Evolutionary conservation across 768 basidiomycete genomes (phyloP).

Genomic region (Lyophyllum decastes): DNA sequence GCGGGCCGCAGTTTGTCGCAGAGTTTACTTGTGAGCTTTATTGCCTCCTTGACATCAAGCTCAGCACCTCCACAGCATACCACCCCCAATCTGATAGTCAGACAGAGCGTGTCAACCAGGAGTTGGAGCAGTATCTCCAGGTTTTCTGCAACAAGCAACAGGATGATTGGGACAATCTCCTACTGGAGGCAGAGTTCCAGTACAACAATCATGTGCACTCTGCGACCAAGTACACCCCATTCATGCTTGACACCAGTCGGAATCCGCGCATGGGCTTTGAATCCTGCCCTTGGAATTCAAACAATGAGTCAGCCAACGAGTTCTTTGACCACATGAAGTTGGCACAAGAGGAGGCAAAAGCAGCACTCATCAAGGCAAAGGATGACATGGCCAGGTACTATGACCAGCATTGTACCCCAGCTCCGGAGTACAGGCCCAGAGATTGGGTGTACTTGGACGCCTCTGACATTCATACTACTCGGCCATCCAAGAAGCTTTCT

Average conservation of each 20-base stretch:
- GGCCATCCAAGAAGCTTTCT: too few species aligned
- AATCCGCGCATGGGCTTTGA: slow-evolving; percentile 15
- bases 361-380: slow-evolving; percentile 17
- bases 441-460: too few species aligned
- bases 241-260: slow-evolving; percentile 12
- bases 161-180: slow-evolving; percentile 1
- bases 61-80: background rate
- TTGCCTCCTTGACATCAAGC: background rate
- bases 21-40: background rate
- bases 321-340: slow-evolving; percentile 12
- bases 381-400: slow-evolving; percentile 16
- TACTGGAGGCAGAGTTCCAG: background rate
- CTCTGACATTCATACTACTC: too few species aligned
- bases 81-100: slow-evolving; percentile 9
- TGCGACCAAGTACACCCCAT: slow-evolving; percentile 9
- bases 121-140: slow-evolving; percentile 9
- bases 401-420: too few species aligned
- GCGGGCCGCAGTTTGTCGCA: slow-evolving; percentile 4
- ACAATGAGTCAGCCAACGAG: slow-evolving; percentile 2
- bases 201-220: slow-evolving; percentile 16
- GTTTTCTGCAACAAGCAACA: background rate
- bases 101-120: slow-evolving; percentile 10
- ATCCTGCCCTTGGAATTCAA: background rate
- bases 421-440: too few species aligned
- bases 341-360: slow-evolving; percentile 10